Evolutionary conservation across 106 monocot genomes (phyloP).

Genomic region (Apostasia ramifera): DNA sequence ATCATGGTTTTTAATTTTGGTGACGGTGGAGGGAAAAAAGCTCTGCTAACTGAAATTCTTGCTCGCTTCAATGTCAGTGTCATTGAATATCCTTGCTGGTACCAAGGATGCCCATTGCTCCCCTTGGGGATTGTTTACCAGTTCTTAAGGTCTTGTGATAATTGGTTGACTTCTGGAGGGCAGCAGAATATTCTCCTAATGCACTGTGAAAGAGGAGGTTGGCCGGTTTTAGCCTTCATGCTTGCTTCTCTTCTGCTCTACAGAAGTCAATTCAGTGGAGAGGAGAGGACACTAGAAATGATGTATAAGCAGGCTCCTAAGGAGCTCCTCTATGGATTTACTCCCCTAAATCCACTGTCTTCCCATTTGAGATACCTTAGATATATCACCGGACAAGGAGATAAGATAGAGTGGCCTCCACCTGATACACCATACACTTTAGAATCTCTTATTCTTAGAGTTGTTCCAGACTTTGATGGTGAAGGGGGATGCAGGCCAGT

Average conservation of each 20-base stretch:
- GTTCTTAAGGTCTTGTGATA: slow-evolving; percentile 72
- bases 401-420: slow-evolving; percentile 34
- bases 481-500: slow-evolving; percentile 63
- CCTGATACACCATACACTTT: slow-evolving; percentile 42
- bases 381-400: slow-evolving; percentile 47
- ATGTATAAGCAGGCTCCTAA: slow-evolving; percentile 85
- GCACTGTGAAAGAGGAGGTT: slow-evolving; percentile 94
- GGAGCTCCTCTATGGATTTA: slow-evolving; percentile 51
- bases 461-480: slow-evolving; percentile 56
- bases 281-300: slow-evolving; percentile 80
- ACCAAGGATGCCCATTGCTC: slow-evolving; percentile 73
- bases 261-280: slow-evolving; percentile 73
- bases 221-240: slow-evolving; percentile 95
- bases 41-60: slow-evolving; percentile 46
- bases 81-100: slow-evolving; percentile 64
- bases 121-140: slow-evolving; percentile 72
- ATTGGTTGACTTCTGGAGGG: slow-evolving; percentile 58
- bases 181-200: slow-evolving; percentile 79
- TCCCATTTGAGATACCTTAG: slow-evolving; percentile 93
- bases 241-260: slow-evolving; percentile 82
- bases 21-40: slow-evolving; percentile 40
- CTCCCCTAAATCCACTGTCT: slow-evolving; percentile 58
- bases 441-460: slow-evolving; percentile 54
- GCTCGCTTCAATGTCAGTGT: slow-evolving; percentile 45
- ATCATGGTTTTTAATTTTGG: slow-evolving; percentile 77